Evolutionary conservation across 345 rosid species (phyloP), one percentile per base, ranked within the genome.

Genomic region (Cardamine occulta): DNA sequence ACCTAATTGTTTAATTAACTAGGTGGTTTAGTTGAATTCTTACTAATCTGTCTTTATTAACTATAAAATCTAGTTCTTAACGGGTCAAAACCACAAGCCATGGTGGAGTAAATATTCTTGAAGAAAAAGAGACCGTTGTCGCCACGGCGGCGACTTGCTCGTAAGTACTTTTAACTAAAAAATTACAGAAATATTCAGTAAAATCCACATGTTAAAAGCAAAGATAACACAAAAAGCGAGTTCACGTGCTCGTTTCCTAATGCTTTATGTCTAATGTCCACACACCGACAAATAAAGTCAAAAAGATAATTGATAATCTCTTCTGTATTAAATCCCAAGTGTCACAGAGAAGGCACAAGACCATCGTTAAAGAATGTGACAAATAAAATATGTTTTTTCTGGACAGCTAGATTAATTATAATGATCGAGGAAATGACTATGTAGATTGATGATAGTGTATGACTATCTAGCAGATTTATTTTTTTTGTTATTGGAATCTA

Each of bases 81-180:
- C 3, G 67, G 32, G 35, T 68, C 55, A 59, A 74, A 35, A 29
- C 8, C 58, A 28, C 48, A 11, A 3, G 19, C 54, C 34, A 59
- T 19, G 14, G 32, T 37, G 21, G 73, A 84, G 68, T 59, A 68
- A 68, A 51, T 72, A 55, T 78, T 66, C 18, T 51, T 65, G 18
- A 23, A 26, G 23, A 39, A 40, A 23, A 51, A 34, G 42, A 70
- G 76, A 73, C 81, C 87, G 87, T 80, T 82, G 82, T 82, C 75
- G 80, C 75, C 82, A 85, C 85, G 85, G 78, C 80, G 80, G 63
- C 69, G 81, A 80, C 87, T 68, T 61, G 74, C 31, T 52, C 74
- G 39, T 51, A 59, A 53, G 57, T 21, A 32, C 2, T 3, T 3
- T 35, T 35, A 8, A 35, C 39, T 7, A 2, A 35, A 8, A 39